Conservation (phyloP, 495 filamentous ascomycete species). For the Neurospora sp. region DNA sequence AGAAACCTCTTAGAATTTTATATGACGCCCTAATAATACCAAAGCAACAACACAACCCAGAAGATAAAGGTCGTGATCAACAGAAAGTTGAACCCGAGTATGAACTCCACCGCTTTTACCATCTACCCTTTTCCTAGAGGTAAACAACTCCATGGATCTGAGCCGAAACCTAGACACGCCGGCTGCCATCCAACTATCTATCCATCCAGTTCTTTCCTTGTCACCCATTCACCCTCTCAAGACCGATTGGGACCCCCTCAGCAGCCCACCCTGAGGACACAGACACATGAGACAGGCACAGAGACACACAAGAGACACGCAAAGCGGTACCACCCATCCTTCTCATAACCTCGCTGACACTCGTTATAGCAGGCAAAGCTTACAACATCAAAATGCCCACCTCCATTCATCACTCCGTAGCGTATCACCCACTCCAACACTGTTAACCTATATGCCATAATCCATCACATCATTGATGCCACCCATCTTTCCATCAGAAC, state of each 20-base stretch:
- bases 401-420: background rate
- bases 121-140: background rate
- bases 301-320: background rate
- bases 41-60: background rate
- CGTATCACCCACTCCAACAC: background rate
- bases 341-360: background rate
- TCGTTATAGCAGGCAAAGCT: background rate
- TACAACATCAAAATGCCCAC: background rate
- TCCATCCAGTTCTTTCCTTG: background rate
- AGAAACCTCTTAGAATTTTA: background rate
- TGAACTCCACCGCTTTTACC: background rate
- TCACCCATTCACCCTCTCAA: background rate
- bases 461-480: conserved; percentile 13
- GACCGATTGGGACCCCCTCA: background rate
- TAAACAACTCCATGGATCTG: background rate
- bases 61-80: background rate
- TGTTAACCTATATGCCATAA: conserved; percentile 28
- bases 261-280: background rate
- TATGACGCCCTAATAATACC: background rate
- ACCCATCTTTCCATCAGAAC: conserved; percentile 9
- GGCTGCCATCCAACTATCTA: background rate
- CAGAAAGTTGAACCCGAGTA: background rate
- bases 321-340: background rate
- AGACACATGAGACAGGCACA: background rate
- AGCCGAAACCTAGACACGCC: background rate